Evolutionary conservation across 129 eudicot genomes (phyloP).

Genomic region (Glebionis coronaria): DNA sequence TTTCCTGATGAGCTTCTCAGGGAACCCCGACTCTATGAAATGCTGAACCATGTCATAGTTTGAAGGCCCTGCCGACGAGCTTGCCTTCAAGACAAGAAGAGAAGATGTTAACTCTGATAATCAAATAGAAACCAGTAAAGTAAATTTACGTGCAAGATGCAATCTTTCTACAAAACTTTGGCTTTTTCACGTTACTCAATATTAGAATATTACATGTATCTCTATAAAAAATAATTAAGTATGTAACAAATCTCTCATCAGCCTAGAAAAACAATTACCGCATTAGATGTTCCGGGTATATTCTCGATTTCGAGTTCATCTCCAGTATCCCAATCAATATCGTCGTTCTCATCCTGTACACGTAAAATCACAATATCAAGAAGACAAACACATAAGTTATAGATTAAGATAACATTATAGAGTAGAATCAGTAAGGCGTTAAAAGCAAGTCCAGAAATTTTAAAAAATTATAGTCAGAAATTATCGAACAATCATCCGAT

Average conservation of each 20-base stretch:
- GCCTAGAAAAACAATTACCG: too few relatives aligned
- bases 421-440: background rate
- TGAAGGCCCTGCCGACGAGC: conserved; percentile 59
- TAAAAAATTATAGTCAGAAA: conserved; percentile 3
- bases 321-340: conserved; percentile 64
- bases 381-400: background rate
- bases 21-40: conserved; percentile 63
- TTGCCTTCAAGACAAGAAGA: conserved; percentile 32
- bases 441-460: background rate
- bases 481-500: background rate
- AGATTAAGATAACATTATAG: background rate
- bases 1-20: conserved; percentile 50
- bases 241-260: too few relatives aligned
- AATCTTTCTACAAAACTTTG: too few relatives aligned
- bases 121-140: too few relatives aligned
- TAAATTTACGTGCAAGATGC: too few relatives aligned
- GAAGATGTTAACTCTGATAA: too few relatives aligned
- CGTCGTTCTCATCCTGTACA: conserved; percentile 42
- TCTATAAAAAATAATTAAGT: too few relatives aligned
- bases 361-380: conserved; percentile 13
- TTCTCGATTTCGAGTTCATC: conserved; percentile 55
- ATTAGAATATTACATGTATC: too few relatives aligned
- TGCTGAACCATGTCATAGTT: conserved; percentile 39
- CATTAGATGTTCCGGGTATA: too few relatives aligned
- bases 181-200: too few relatives aligned